Evolutionary conservation across 208 protist species (phyloP).

Genomic region (Acanthamoeba lenticulata): DNA sequence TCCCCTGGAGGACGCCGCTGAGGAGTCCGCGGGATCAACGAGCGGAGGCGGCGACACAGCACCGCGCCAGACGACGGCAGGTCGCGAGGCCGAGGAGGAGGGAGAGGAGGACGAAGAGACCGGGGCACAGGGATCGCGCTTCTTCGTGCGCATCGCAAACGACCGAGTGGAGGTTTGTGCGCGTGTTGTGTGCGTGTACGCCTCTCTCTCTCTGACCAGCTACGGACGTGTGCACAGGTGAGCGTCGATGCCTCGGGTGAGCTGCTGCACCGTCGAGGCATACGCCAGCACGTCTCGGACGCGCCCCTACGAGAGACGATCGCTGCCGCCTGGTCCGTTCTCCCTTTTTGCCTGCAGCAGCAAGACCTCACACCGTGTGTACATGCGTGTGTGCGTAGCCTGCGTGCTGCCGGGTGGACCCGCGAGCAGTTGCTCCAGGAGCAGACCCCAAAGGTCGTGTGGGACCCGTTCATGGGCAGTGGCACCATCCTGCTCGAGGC

Average conservation of each 20-base stretch:
- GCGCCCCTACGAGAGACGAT: slow-evolving; percentile 43
- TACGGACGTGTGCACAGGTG: neutral
- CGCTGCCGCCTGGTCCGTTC: slow-evolving; percentile 2
- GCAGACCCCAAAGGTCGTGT: neutral
- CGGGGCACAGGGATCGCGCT: neutral
- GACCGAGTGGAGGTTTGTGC: neutral
- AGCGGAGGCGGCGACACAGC: no score
- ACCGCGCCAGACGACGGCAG: neutral
- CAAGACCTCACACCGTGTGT: neutral
- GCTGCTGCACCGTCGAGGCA: slow-evolving; percentile 19
- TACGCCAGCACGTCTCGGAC: slow-evolving; percentile 27
- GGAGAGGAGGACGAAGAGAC: neutral
- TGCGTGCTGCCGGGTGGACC: neutral
- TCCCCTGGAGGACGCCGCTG: neutral
- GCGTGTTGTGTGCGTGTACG: neutral
- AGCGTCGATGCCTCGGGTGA: slow-evolving; percentile 52
- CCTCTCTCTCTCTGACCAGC: neutral
- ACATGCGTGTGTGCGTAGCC: no score
- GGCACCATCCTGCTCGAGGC: slow-evolving; percentile 34
- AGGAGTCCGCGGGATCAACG: neutral
- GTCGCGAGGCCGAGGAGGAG: neutral
- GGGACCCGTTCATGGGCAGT: slow-evolving; percentile 14
- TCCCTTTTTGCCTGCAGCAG: neutral
- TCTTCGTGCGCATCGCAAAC: slow-evolving; percentile 36
- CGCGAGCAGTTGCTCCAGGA: neutral